Conservation (phyloP, 2,329 filamentous ascomycete genomes). For the Pseudocercospora fijiensis region DNA sequence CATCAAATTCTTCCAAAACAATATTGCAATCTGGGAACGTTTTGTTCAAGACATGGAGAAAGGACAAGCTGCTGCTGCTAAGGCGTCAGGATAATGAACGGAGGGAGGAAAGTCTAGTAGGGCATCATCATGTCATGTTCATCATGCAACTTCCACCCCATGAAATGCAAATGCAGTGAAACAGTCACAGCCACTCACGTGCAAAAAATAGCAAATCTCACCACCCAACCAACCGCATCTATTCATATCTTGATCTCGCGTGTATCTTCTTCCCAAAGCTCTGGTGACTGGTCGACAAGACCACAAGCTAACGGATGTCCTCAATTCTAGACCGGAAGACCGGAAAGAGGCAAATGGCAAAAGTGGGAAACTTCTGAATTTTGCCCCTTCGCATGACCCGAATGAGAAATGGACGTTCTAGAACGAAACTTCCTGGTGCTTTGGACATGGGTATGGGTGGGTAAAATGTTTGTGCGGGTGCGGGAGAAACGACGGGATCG, state of each 20-base stretch:
- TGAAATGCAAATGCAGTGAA: neutral
- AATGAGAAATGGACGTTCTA: neutral
- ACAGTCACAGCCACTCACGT: neutral
- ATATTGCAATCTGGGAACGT: constrained; percentile 80
- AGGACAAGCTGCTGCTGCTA: constrained; percentile 24
- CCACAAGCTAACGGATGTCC: constrained; percentile 26
- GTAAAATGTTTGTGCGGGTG: neutral
- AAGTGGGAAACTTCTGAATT: constrained; percentile 36
- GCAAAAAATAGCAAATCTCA: neutral
- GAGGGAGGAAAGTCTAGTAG: neutral
- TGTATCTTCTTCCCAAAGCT: constrained; percentile 27
- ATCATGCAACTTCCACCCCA: neutral
- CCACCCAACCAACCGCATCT: neutral
- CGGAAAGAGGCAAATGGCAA: constrained; percentile 36
- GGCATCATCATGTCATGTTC: neutral
- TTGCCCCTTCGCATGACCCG: neutral
- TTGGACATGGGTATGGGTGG: neutral
- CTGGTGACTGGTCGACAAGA: constrained; percentile 29
- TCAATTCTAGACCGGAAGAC: constrained; percentile 44
- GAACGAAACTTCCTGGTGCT: neutral
- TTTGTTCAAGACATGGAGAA: constrained; percentile 76
- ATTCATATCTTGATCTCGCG: neutral
- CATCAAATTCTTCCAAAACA: constrained; percentile 78
- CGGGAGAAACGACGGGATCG: neutral
- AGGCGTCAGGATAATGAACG: constrained; percentile 9